Percentiles rank a stretch among this genome's conserved stretches.
These are phyloP conservation scores for Fusarium sp. DNA, from an alignment of 2,329 filamentous ascomycete species.

Conservation along the genomic window DNA sequence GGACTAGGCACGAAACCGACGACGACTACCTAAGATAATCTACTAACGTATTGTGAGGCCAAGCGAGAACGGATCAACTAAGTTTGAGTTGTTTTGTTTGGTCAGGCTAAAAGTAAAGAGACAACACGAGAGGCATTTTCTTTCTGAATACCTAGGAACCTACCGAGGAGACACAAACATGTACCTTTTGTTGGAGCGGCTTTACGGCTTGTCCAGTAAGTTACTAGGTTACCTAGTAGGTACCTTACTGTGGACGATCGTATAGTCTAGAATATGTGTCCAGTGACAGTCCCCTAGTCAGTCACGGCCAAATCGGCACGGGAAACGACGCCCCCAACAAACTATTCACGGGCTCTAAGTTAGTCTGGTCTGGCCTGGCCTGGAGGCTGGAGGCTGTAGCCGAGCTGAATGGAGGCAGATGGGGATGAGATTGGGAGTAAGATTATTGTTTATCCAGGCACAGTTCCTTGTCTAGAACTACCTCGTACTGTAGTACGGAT, in stretches of 20 bases:
- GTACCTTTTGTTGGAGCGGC: conserved; percentile 3
- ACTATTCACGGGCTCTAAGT: conserved; percentile 15
- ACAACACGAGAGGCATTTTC: conserved; percentile 19
- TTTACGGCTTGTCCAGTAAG: background rate
- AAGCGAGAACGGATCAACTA: conserved; percentile 14
- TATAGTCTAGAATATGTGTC: conserved; percentile 28
- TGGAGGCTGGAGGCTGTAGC: background rate
- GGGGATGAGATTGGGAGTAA: background rate
- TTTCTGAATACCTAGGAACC: background rate
- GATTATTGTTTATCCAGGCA: background rate
- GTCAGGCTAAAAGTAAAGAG: conserved; percentile 14
- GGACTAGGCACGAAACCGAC: background rate
- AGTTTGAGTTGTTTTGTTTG: background rate
- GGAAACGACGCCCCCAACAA: conserved; percentile 32
- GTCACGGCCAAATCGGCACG: conserved; percentile 36
- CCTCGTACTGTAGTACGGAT: background rate
- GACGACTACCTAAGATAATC: background rate
- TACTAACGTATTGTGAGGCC: conserved; percentile 18
- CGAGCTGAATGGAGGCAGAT: background rate
- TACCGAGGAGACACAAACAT: background rate
- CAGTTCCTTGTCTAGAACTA: background rate
- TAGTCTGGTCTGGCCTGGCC: background rate
- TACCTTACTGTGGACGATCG: background rate
- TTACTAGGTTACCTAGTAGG: too few relatives aligned
- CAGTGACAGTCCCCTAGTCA: conserved; percentile 12